Percentiles rank a stretch among this genome's conserved stretches.
Conservation (phyloP, 495 filamentous ascomycete genomes). For the Aspergillus egyptiacus region DNA sequence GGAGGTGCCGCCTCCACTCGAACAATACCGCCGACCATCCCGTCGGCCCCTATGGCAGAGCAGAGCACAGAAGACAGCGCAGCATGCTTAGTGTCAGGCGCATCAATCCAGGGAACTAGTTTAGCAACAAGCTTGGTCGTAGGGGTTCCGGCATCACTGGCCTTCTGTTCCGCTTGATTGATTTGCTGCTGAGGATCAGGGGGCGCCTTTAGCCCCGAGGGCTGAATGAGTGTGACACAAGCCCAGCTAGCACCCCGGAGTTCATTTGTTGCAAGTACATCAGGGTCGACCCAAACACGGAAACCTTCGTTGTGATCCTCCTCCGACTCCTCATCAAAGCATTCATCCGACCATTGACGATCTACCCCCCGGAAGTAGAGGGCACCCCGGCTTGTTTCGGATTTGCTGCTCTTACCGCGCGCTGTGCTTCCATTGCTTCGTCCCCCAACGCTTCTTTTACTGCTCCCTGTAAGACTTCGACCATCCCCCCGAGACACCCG, state of each 20-base stretch:
- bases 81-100: slow-evolving; percentile 70
- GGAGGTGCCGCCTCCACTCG: slow-evolving; percentile 71
- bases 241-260: slow-evolving; percentile 69
- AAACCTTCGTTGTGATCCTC: slow-evolving; percentile 54
- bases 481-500: slow-evolving; percentile 52
- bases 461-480: slow-evolving; percentile 63
- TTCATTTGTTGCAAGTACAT: slow-evolving; percentile 59
- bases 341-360: slow-evolving; percentile 55
- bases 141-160: slow-evolving; percentile 51
- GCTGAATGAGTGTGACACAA: slow-evolving; percentile 69
- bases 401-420: slow-evolving; percentile 50
- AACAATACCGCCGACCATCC: slow-evolving; percentile 80
- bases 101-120: slow-evolving; percentile 73
- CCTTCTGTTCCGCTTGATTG: slow-evolving; percentile 51
- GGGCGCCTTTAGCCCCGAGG: slow-evolving; percentile 68
- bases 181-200: slow-evolving; percentile 68
- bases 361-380: slow-evolving; percentile 77
- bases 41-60: slow-evolving; percentile 58
- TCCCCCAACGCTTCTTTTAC: slow-evolving; percentile 64
- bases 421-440: slow-evolving; percentile 67
- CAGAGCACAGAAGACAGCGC: slow-evolving; percentile 74
- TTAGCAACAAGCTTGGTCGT: slow-evolving; percentile 70
- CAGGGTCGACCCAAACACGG: slow-evolving; percentile 76
- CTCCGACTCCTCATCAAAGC: slow-evolving; percentile 59
- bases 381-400: slow-evolving; percentile 55